A percentile compares a stretch with the other conserved stretches of the same genome.
phyloP scores from a whole-genome alignment of 75 land plant genomes.

The Isoetes taiwanensis region DNA sequence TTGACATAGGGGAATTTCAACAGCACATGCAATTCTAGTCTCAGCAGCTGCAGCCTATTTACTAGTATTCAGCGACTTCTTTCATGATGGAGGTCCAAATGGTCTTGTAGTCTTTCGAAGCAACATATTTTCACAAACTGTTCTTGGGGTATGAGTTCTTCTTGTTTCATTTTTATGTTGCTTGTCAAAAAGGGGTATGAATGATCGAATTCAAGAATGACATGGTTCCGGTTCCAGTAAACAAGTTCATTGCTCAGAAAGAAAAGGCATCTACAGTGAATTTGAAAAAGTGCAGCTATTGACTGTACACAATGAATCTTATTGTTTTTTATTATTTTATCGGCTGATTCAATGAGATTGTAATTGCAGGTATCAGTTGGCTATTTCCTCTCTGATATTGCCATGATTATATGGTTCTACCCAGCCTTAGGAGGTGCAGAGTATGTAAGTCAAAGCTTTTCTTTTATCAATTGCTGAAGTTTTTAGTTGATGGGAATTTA shows the following conservation, averaged over 20 bases:
- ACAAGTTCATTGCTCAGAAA: too few species aligned
- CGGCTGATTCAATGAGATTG: too few species aligned
- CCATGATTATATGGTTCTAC: conserved; percentile 63
- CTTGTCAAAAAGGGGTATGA: too few species aligned
- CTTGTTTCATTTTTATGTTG: not conserved
- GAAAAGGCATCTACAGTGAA: not conserved
- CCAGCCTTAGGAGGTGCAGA: conserved; percentile 75
- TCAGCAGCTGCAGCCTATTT: not conserved
- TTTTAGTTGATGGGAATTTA: too few species aligned
- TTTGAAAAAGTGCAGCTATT: too few species aligned
- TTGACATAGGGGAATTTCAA: conserved; percentile 4
- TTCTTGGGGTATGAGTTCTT: not conserved
- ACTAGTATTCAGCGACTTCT: not conserved
- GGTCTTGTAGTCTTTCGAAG: conserved; percentile 1
- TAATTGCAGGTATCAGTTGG: conserved; percentile 84
- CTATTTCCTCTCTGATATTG: conserved; percentile 67
- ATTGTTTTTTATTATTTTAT: not conserved
- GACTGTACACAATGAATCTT: too few species aligned
- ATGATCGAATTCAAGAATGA: too few species aligned
- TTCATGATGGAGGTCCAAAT: not conserved
- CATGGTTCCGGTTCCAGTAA: too few species aligned
- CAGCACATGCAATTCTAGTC: not conserved
- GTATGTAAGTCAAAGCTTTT: conserved; percentile 48
- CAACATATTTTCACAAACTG: not conserved
- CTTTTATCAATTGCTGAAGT: not conserved